Percentiles rank a stretch among this genome's conserved stretches.
These are phyloP conservation scores for Iberis amara DNA, from an alignment of 441 rosid genomes.

Conservation along the genomic window DNA sequence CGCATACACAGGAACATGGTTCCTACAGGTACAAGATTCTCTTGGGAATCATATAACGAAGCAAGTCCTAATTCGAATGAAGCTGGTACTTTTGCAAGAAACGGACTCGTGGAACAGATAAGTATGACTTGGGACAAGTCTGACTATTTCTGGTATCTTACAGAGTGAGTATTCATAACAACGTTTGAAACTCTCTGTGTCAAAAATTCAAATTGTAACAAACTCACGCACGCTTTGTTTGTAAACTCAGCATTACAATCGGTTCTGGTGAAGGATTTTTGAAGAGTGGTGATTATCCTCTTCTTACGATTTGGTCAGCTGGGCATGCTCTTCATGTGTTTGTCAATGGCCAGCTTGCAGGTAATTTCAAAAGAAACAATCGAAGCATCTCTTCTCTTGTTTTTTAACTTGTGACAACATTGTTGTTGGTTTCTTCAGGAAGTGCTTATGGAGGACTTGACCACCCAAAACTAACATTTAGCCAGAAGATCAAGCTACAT, in stretches of 20 bases:
- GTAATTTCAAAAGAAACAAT: constrained; percentile 25
- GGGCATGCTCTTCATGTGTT: constrained; percentile 66
- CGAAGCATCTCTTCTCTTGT: background rate
- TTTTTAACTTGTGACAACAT: background rate
- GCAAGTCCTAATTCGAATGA: constrained; percentile 39
- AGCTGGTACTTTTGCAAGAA: constrained; percentile 33
- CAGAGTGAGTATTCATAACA: constrained; percentile 39
- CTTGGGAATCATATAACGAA: constrained; percentile 57
- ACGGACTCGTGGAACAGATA: constrained; percentile 56
- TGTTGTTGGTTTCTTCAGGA: constrained; percentile 35
- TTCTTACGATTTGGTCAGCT: constrained; percentile 48
- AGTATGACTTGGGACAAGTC: constrained; percentile 48
- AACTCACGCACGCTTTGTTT: background rate
- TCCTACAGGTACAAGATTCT: constrained; percentile 34
- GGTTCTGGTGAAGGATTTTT: constrained; percentile 42
- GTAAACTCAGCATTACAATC: constrained; percentile 39
- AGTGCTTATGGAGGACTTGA: constrained; percentile 41
- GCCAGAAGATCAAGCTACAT: constrained; percentile 40
- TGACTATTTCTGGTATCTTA: constrained; percentile 67
- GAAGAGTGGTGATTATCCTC: constrained; percentile 49
- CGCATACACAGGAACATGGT: constrained; percentile 38
- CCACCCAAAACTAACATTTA: constrained; percentile 41
- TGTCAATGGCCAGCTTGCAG: constrained; percentile 58
- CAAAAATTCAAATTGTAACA: background rate
- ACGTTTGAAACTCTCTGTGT: constrained; percentile 13